Evolutionary conservation across 2,329 filamentous ascomycete genomes (phyloP).

Genomic region (Leptographium lundbergii): DNA sequence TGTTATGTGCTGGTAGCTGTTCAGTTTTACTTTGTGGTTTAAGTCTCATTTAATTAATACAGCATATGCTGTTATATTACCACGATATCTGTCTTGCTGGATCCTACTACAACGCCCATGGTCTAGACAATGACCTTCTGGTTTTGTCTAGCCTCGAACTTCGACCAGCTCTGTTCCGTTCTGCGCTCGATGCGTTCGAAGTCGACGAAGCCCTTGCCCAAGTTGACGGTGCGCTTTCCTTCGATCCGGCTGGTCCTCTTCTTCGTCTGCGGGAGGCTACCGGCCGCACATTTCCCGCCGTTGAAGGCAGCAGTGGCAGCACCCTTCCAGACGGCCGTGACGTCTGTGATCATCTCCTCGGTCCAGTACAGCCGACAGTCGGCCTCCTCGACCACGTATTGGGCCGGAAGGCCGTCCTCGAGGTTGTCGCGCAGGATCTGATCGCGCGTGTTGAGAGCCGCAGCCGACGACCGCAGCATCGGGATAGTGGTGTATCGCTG

Average conservation of each 20-base stretch:
- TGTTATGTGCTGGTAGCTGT: not conserved
- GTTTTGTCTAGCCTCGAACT: constrained; percentile 6
- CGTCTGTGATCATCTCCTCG: constrained; percentile 31
- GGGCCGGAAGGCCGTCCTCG: constrained; percentile 28
- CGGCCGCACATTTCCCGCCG: constrained; percentile 8
- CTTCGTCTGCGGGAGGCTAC: constrained; percentile 2
- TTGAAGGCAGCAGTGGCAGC: constrained; percentile 25
- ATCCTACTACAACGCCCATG: not conserved
- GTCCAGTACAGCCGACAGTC: constrained; percentile 42
- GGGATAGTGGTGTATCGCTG: constrained; percentile 5
- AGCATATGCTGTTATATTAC: not conserved
- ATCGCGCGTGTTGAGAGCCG: constrained; percentile 26
- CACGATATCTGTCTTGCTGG: not conserved
- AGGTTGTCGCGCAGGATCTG: constrained; percentile 22
- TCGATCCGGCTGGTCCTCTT: not conserved
- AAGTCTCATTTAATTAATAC: not conserved
- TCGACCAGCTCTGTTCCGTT: not conserved
- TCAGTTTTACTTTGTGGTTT: not conserved
- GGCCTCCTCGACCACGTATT: constrained; percentile 34
- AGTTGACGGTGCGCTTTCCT: not conserved
- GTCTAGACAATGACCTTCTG: constrained; percentile 7
- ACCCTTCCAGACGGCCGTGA: constrained; percentile 33
- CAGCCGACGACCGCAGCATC: constrained; percentile 5
- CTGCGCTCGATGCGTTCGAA: not conserved
- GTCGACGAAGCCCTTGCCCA: not conserved